Conservation (phyloP, 2,329 filamentous ascomycete species). For the Fusarium nurragi region DNA sequence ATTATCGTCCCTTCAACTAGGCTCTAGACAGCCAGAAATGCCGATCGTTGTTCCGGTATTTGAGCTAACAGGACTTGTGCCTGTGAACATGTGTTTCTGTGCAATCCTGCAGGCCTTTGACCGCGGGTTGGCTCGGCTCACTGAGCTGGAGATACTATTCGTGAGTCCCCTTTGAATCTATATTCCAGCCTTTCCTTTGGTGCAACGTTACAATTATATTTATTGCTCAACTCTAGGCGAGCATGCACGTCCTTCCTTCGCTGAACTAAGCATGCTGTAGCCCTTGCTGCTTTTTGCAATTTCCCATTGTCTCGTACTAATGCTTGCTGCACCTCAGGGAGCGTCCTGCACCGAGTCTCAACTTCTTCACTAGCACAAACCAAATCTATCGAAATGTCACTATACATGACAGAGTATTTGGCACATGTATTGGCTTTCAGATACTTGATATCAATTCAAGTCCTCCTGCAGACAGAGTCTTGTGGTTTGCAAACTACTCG, state of each 20-base stretch:
- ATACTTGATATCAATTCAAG: not conserved
- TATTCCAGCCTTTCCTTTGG: not conserved
- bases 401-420: not conserved
- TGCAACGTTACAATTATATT: no score
- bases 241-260: not conserved
- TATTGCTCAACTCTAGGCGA: not conserved
- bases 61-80: not conserved
- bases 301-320: not conserved
- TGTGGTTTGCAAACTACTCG: not conserved
- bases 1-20: conserved; percentile 6
- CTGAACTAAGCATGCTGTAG: no score
- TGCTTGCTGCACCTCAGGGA: not conserved
- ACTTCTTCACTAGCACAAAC: not conserved
- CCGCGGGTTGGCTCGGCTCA: not conserved
- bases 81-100: conserved; percentile 10
- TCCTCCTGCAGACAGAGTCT: not conserved
- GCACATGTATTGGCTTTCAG: not conserved
- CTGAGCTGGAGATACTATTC: not conserved
- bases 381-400: not conserved
- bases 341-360: not conserved
- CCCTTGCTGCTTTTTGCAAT: not conserved
- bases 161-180: not conserved
- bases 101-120: not conserved
- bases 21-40: conserved; percentile 8
- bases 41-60: conserved; percentile 17